Base-by-base conservation (phyloP, 306 rosid species). In the Senna siamea region DNA sequence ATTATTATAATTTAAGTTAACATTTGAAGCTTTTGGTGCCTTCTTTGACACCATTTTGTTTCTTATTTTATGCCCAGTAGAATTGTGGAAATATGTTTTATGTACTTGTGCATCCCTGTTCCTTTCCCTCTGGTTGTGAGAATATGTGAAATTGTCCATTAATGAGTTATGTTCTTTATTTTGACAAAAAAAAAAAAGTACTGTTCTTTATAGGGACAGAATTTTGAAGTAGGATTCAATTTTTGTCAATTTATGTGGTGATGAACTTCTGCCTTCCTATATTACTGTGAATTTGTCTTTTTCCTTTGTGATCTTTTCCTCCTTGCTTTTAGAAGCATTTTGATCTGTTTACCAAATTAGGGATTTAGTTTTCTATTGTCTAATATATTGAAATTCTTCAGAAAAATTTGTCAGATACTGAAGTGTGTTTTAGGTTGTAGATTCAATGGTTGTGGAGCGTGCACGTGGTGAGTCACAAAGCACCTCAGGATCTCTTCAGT, bases 391-490 rank as follows among this genome's bases (percentile, higher is more conserved):
- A 38, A 72, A n/a, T 48, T 56, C 34, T 69, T 57, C 20, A 59
- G 61, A 78, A 78, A 78, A 80, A 59, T 37, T 20, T 77, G 63
- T 77, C 65, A 63, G 84, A 78, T 28, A 74, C 87, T 87, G 64
- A 79, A 59, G 79, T 41, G 58, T 79, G 72, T 70, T 88, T 77
- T 78, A 94, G 99, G 99, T 95, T 76, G 99, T 95, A 79, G 99
- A 95, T 87, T 95, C 99, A 78, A 92, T 95, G 99, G 99, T 95
- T 32, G 99, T 95, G 54, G 99, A 95, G 89, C 90, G 99, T 83
- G 96, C 99, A 66, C 99, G 99, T 74, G 99, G 99, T 57, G 99
- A 95, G 82, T 95, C 99, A 68, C 99, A 95, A 83, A 92, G 97
- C 81, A 87, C 86, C 76, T 90, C 98, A 7, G 99, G 99, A 51